Percentiles rank a stretch among this genome's conserved stretches.
Conservation (phyloP, 1,139 yeast genomes). For the Yamadazyma dendronema region DNA sequence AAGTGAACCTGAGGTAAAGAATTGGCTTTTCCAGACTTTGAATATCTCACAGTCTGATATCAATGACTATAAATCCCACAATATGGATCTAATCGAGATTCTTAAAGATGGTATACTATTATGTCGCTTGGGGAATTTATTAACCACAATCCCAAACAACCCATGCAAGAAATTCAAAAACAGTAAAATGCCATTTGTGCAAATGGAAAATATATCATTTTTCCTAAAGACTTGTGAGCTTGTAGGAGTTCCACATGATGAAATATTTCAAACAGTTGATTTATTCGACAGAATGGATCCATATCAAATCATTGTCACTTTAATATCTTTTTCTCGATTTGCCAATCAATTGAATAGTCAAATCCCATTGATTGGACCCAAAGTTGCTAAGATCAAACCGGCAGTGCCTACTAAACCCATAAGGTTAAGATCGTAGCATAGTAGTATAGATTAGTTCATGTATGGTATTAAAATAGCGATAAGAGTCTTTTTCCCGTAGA, state of each 20-base stretch:
- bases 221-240: conserved; percentile 60
- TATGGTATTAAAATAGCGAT: too few species aligned
- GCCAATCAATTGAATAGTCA: conserved; percentile 37
- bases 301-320: conserved; percentile 69
- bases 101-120: conserved; percentile 67
- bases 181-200: conserved; percentile 79
- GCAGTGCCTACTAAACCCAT: conserved; percentile 38
- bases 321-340: conserved; percentile 67
- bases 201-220: conserved; percentile 83
- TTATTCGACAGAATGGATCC: conserved; percentile 74
- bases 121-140: conserved; percentile 46
- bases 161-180: conserved; percentile 51
- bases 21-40: conserved; percentile 45
- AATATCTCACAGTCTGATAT: conserved; percentile 16
- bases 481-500: too few species aligned
- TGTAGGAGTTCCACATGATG: conserved; percentile 79
- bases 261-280: conserved; percentile 80
- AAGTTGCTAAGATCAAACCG: conserved; percentile 33
- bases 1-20: conserved; percentile 46
- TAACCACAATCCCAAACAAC: conserved; percentile 35
- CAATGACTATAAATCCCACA: conserved; percentile 12
- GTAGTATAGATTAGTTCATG: background rate
- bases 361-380: conserved; percentile 35
- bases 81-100: conserved; percentile 43
- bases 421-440: conserved; percentile 11